These are phyloP conservation scores for Hevea brasiliensis DNA, from an alignment of 345 rosid species.

Conservation along the genomic window DNA sequence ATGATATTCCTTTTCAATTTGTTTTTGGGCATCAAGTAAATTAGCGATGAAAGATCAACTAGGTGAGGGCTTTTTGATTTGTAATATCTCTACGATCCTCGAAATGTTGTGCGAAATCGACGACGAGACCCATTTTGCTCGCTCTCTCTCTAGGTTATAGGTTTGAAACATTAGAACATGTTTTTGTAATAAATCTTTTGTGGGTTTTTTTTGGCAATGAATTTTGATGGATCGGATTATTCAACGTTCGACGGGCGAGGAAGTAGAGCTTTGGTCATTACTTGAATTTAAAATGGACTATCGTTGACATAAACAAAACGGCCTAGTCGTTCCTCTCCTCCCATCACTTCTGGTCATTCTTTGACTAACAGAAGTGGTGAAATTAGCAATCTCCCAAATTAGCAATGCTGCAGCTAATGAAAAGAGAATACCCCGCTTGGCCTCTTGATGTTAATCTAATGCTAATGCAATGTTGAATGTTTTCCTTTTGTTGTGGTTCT, in stretches of 20 bases:
- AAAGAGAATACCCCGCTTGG: not conserved
- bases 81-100: not conserved
- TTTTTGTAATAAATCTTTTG: not conserved
- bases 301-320: too few species aligned
- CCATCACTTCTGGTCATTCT: not conserved
- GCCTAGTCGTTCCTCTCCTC: not conserved
- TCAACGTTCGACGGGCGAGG: not conserved
- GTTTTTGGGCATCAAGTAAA: not conserved
- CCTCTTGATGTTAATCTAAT: not conserved
- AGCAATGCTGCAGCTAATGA: not conserved
- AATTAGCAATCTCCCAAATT: not conserved
- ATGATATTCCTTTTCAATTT: not conserved
- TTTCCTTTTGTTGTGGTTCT: not conserved
- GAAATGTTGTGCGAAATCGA: not conserved
- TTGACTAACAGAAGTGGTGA: not conserved
- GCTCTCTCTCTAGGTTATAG: not conserved
- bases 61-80: not conserved
- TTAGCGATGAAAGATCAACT: not conserved
- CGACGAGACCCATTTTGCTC: not conserved
- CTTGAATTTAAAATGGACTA: not conserved
- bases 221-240: not conserved
- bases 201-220: not conserved
- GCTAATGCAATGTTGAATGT: not conserved
- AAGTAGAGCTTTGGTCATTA: not conserved
- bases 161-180: not conserved